Base-by-base conservation (phyloP, 129 eudicot species). In the Smallanthus sonchifolius region DNA sequence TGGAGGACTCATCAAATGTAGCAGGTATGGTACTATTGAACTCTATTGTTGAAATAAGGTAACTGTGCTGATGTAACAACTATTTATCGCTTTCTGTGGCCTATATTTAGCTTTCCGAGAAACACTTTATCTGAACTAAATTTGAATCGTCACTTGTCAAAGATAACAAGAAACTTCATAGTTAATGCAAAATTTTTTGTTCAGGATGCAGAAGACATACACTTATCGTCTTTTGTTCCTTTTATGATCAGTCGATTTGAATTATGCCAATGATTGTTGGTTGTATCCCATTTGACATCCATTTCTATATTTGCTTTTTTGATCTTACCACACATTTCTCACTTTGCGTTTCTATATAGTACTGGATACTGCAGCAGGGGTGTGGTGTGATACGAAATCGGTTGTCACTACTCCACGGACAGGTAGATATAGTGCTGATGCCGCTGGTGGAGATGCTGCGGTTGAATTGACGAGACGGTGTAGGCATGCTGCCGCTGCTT, bases 311-410 rank as follows among this genome's bases (percentile, higher is more conserved):
- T 43, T 64, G 30, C 65, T 59, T 32, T 59, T 67, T 32, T 36
- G 8, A 70, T 35, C 10, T 71, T 55, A 59, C 54, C 16, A 44
- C 61, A 59, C n/a, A 40, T 42, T 45, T 30, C 51, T 51, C 54
- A 75, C 49, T 65, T 81, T 62, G 43, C 67, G 15, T 49, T 62
- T 80, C 56, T 66, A 63, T 82, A 39, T 84, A 93, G 98, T 93
- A 65, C 86, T 93, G 86, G 97, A 93, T 79, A 94, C 98, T 75
- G 98, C 97, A 56, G 98, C 98, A 57, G 98, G 98, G 48, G 98
- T 94, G 16, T 94, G 98, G 98, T 94, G 97, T 52, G 98, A 94
- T 77, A 90, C 97, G 16, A 86, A 88, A 77, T 88, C 93, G 17
- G 97, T 94, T 54, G 96, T 94, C 48, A 94, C 98, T 49, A 88